A percentile compares a stretch with the other conserved stretches of the same genome.
These are phyloP conservation scores for Lenzites betulinus DNA, from an alignment of 768 basidiomycete genomes.

Conservation along the genomic window DNA sequence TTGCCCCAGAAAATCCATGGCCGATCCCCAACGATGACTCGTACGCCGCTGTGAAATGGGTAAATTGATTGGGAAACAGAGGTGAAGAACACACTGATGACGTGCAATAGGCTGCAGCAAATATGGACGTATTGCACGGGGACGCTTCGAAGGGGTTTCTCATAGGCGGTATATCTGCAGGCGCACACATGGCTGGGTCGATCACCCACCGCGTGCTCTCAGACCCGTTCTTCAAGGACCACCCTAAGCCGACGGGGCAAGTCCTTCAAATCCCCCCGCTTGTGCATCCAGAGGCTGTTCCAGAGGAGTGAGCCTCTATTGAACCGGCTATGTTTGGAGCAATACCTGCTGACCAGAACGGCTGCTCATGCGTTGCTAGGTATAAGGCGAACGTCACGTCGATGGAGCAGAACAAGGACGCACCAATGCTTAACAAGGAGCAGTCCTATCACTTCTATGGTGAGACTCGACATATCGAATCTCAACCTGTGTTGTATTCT, in stretches of 20 bases:
- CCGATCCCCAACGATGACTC: not conserved
- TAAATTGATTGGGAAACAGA: not conserved
- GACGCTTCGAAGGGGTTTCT: constrained; percentile 27
- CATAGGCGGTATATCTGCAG: constrained; percentile 29
- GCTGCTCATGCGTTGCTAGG: not conserved
- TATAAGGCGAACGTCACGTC: not conserved
- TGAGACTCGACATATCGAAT: too few relatives aligned
- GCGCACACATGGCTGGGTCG: constrained; percentile 26
- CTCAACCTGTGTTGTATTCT: too few relatives aligned
- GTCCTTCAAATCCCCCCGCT: constrained; percentile 26
- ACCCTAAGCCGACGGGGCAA: constrained; percentile 28
- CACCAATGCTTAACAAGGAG: not conserved
- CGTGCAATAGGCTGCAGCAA: not conserved
- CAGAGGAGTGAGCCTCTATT: constrained; percentile 20
- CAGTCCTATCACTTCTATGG: not conserved
- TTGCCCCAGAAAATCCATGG: not conserved
- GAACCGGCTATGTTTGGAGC: not conserved
- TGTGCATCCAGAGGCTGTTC: constrained; percentile 23
- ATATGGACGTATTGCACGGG: not conserved
- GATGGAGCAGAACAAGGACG: constrained; percentile 3
- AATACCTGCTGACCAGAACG: not conserved
- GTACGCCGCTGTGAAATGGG: not conserved
- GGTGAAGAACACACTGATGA: not conserved
- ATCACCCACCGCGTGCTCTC: constrained; percentile 27
- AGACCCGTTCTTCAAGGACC: constrained; percentile 26